Base-by-base conservation (phyloP, 176 grass and related monocot genomes). In the Metroxylon sagu region DNA sequence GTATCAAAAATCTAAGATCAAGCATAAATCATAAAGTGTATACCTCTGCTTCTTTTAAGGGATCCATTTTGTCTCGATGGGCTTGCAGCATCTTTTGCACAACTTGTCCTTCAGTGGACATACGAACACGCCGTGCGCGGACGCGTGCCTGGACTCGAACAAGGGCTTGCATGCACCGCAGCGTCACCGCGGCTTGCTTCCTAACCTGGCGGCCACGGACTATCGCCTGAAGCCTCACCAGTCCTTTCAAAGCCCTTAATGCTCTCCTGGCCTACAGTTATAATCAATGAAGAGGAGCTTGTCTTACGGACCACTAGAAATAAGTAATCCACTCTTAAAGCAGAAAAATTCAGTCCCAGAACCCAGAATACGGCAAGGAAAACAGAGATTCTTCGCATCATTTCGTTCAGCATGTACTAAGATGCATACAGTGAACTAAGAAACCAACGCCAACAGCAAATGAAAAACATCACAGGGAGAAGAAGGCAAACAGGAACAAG, bases 161-260 rank as follows among this genome's bases (percentile, higher is more conserved):
- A 29, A 97, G 78, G 16, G 93, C 93, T 84, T 97, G 93, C 93
- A 97, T 92, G 70, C 93, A 97, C 48, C 87, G 81, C 6, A 98
- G 85, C 17, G 93, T 98, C 67, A 85, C 87, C 2, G 87, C 93
- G 48, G 93, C 93, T 73, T 98, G 93, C 73, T 92, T 98, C 23
- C 93, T 21, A 48, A 98, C 93, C 73, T 98, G 93, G 52, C 93
- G 79, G 17, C 93, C 93, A 7, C 93, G 81, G 19, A 92, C 93
- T 66, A 98, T 98, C 18, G 93, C 93, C 85, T 98, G 93, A 25
- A 98, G 75, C 55, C 93, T 65, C 62, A 98, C 93, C 26, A 98
- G 18, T 16, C 93, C 87, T 75, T 87, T 88, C 62, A 98, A 62
- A 56, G 87, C 87, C 28, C 76, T 74, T 19, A 89, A 51, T 17